phyloP scores from a whole-genome alignment of 345 rosid genomes.

The Eucalyptus erythrocorys region DNA sequence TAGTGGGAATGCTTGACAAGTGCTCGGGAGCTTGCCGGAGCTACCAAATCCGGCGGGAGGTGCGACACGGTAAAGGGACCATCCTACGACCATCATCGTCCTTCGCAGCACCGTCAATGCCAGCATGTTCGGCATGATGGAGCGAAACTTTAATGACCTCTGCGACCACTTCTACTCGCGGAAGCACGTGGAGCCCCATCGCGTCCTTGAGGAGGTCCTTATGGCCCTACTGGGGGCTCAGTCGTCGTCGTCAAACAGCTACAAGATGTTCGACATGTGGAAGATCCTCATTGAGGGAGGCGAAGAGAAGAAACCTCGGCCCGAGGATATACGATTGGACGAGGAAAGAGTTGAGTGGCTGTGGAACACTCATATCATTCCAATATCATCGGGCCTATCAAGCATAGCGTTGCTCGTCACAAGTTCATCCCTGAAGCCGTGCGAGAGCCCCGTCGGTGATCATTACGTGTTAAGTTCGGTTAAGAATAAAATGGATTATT shows the following conservation, averaged over 20 bases:
- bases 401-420: background rate
- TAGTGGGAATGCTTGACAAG: background rate
- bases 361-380: background rate
- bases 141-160: background rate
- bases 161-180: background rate
- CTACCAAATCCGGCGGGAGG: background rate
- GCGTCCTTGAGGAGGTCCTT: background rate
- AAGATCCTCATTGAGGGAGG: conserved; percentile 28
- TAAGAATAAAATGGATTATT: too few relatives aligned
- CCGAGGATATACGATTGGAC: background rate
- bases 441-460: background rate
- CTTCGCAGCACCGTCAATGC: background rate
- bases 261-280: background rate
- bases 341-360: background rate
- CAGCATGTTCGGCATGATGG: background rate
- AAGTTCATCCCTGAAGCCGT: background rate
- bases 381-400: background rate
- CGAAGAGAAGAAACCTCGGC: background rate
- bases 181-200: background rate
- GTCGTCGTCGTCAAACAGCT: background rate
- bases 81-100: background rate
- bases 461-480: too few relatives aligned
- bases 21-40: background rate
- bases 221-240: background rate
- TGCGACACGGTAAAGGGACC: background rate